Base-by-base conservation (phyloP, 108 stramenopile species). In the Cyclotella atomus region DNA sequence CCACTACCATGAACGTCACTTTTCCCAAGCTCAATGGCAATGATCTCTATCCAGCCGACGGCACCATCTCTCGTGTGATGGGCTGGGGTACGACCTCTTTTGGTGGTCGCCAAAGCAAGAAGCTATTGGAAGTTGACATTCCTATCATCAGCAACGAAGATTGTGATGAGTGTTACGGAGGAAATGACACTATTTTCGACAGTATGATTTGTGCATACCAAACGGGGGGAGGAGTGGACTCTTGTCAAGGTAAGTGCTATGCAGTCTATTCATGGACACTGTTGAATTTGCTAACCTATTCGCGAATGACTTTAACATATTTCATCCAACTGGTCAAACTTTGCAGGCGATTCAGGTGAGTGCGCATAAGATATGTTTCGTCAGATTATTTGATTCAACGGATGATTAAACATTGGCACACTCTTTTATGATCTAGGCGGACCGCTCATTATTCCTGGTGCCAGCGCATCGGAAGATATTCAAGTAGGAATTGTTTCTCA, bases 401-500 rank as follows among this genome's bases (percentile, higher is more conserved):
- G 17, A n/a, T n/a, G 19, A n/a, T n/a, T n/a, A n/a, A 9, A 49
- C 47, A 4, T 4, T 49, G 47, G 10, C 47, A n/a, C 19, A 3
- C 17, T 49, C 10, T n/a, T n/a, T n/a, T n/a, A n/a, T n/a, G n/a
- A n/a, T n/a, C n/a, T n/a, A n/a, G 61, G 44, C 35, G 36, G 75
- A 34, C 59, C 59, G 4, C 49, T 73, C 0, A 33, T 73, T 16
- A 70, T 70, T 7, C 59, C 27, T 23, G 68, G 68, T 15, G 24
- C 35, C 0, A 47, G 14, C 29, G 68, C 12, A 36, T 75, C 59
- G 27, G 33, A 47, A 3, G 69, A 82, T 35, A 15, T 67, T 17
- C 79, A 75, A 69, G 77, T 84, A 12, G 82, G 79, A 45, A 68
- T 82, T 9, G 72, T 84, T 25, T 25, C 43, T 34, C 84, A 59